Conservation (phyloP, 805 yeast genomes). For the Myxozyma kluyveri region DNA sequence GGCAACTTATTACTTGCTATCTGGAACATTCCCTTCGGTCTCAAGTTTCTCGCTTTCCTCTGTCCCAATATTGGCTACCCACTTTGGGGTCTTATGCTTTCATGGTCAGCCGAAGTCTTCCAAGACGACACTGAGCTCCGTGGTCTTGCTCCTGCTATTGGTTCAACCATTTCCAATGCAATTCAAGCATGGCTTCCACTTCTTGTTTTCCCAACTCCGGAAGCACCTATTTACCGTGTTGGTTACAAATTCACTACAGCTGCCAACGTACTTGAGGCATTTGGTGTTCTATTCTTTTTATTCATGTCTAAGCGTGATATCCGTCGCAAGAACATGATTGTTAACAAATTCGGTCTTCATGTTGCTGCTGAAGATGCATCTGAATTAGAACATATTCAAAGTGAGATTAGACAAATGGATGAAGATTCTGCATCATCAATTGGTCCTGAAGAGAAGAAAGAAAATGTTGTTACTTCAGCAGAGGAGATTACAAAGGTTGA, state of each 20-base stretch:
- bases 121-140: slow-evolving; percentile 36
- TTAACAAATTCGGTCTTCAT: too few species aligned
- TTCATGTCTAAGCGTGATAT: slow-evolving; percentile 21
- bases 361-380: too few species aligned
- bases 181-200: slow-evolving; percentile 41
- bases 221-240: slow-evolving; percentile 40
- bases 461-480: too few species aligned
- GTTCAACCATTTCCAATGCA: slow-evolving; percentile 38
- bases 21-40: slow-evolving; percentile 45
- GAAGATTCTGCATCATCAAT: too few species aligned
- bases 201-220: slow-evolving; percentile 38
- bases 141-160: slow-evolving; percentile 37
- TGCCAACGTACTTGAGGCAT: slow-evolving; percentile 19
- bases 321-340: too few species aligned
- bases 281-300: slow-evolving; percentile 21
- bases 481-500: too few species aligned
- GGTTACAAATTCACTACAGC: slow-evolving; percentile 39
- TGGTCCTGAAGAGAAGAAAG: too few species aligned
- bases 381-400: too few species aligned
- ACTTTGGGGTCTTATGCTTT: slow-evolving; percentile 30
- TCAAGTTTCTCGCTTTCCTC: slow-evolving; percentile 32
- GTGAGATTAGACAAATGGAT: too few species aligned
- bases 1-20: slow-evolving; percentile 41
- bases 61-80: slow-evolving; percentile 27
- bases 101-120: slow-evolving; percentile 35